Percentiles rank a stretch among this genome's conserved stretches.
phyloP scores from a whole-genome alignment of 2,329 filamentous ascomycete genomes.

The Trichoderma gracile region DNA sequence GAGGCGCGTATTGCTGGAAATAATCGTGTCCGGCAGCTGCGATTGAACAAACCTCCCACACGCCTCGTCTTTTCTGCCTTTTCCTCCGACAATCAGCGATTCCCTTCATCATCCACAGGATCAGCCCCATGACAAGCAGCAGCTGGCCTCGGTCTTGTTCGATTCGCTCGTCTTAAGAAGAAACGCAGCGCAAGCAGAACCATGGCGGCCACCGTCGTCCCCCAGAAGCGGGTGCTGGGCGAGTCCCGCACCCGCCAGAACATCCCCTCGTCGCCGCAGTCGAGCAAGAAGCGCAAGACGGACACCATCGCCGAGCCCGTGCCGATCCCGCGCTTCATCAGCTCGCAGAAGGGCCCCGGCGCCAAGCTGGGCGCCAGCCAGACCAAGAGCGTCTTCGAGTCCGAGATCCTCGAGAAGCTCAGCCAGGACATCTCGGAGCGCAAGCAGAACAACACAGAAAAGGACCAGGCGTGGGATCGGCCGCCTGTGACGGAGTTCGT shows the following conservation, averaged over 20 bases:
- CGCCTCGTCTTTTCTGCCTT: not conserved
- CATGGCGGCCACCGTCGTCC: constrained; percentile 56
- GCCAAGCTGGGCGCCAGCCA: constrained; percentile 70
- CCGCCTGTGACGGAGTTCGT: constrained; percentile 55
- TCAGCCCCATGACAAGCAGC: constrained; percentile 14
- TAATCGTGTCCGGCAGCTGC: constrained; percentile 15
- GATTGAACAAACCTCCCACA: not conserved
- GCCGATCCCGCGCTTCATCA: constrained; percentile 57
- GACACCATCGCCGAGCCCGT: constrained; percentile 60
- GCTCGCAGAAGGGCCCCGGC: constrained; percentile 62
- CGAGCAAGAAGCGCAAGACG: constrained; percentile 81
- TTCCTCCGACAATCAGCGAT: not conserved
- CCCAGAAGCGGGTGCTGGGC: constrained; percentile 72
- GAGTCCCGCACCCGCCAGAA: constrained; percentile 68
- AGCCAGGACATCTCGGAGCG: constrained; percentile 87
- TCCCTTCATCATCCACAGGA: not conserved
- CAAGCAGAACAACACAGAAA: constrained; percentile 85
- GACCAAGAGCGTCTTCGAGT: constrained; percentile 88
- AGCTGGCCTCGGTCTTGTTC: constrained; percentile 7
- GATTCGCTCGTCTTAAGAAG: not conserved
- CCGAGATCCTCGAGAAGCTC: constrained; percentile 91
- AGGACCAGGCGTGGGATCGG: constrained; percentile 86
- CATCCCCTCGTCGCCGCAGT: constrained; percentile 55
- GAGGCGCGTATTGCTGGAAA: constrained; percentile 36
- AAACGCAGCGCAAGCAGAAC: not conserved